phyloP scores from a whole-genome alignment of 176 grass and related monocot genomes.

The Bonia amplexicaulis region DNA sequence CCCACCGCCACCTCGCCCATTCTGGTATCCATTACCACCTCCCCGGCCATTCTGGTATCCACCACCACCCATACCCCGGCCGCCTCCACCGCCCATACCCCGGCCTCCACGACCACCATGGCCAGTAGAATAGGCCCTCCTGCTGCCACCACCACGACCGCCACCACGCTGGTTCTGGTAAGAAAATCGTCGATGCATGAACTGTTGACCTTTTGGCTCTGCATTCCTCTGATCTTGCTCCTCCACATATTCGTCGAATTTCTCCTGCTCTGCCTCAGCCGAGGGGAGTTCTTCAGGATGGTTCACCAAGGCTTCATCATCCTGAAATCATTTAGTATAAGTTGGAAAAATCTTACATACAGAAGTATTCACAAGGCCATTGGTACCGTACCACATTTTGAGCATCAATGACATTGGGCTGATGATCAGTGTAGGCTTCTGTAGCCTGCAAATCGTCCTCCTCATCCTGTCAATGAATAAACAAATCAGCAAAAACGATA shows the following conservation, averaged over 20 bases:
- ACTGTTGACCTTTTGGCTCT: conserved; percentile 48
- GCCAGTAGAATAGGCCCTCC: conserved; percentile 45
- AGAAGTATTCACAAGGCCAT: not conserved
- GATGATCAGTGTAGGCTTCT: conserved; percentile 32
- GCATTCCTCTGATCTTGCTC: conserved; percentile 40
- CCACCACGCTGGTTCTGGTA: conserved; percentile 49
- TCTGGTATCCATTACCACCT: conserved; percentile 17
- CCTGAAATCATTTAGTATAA: conserved; percentile 38
- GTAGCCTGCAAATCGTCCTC: conserved; percentile 24
- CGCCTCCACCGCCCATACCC: conserved; percentile 15
- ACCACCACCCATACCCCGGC: not conserved
- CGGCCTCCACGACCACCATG: conserved; percentile 52
- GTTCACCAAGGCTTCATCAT: conserved; percentile 22
- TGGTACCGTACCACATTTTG: conserved; percentile 33
- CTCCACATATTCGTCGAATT: conserved; percentile 35
- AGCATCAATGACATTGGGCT: conserved; percentile 19
- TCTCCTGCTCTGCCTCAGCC: conserved; percentile 45
- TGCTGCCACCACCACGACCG: conserved; percentile 37
- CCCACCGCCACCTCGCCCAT: not conserved
- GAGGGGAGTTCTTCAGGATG: conserved; percentile 22
- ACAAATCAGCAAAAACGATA: not conserved
- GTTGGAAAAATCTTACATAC: not conserved
- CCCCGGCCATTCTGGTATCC: conserved; percentile 46
- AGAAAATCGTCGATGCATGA: conserved; percentile 15
- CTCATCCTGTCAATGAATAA: conserved; percentile 27